Evolutionary conservation across 257 asterid genomes (phyloP), one percentile per base, ranked within the genome.

Genomic region (Voacanga thouarsii): DNA sequence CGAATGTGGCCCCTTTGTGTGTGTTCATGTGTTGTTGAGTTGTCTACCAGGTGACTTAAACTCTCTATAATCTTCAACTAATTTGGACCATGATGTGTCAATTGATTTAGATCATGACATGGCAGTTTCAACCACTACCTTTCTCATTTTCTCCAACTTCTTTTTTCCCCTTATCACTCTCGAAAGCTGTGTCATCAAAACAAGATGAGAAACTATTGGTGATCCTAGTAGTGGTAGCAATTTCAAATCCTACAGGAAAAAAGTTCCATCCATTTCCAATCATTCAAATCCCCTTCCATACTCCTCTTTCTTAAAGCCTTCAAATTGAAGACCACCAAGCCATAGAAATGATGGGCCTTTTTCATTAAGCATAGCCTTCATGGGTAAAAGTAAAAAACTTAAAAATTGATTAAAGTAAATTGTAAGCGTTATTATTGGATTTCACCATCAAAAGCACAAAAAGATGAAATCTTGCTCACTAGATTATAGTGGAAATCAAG

Each of bases 231-330:
- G 72, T 77, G 57, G 77, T 57, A 23, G 84, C 89, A 79, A 80
- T 72, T 65, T 87, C 85, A 37, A 91, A 85, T 72, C 88, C 90
- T 64, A 70, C 61, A 15, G 90, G 89, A 59, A 87, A 82, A 37
- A 89, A 81, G 85, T 89, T 92, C 99, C 97, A 79, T 96, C 99
- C 99, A 96, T 75, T 78, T 88, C 97, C 98, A 96, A 15, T 89
- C 94, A 83, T 86, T 96, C 86, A 87, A 86, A 86, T 89, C 96
- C 98, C 98, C 93, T 56, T 96, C 98, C 77, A 77, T 49, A 43
- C 77, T 85, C 88, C 77, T 90, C 73, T 90, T 90, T 78, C 97
- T 96, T 75, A 86, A 64, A 19, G 81, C 83, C 81, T 87, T 87
- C 81, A 87, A 61, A 84, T 88, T 91, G 26, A 92, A 70, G 74